Percentiles rank a stretch among this genome's conserved stretches.
Conservation (phyloP, 176 grass and related monocot species). For the Aegilops bicornis region DNA sequence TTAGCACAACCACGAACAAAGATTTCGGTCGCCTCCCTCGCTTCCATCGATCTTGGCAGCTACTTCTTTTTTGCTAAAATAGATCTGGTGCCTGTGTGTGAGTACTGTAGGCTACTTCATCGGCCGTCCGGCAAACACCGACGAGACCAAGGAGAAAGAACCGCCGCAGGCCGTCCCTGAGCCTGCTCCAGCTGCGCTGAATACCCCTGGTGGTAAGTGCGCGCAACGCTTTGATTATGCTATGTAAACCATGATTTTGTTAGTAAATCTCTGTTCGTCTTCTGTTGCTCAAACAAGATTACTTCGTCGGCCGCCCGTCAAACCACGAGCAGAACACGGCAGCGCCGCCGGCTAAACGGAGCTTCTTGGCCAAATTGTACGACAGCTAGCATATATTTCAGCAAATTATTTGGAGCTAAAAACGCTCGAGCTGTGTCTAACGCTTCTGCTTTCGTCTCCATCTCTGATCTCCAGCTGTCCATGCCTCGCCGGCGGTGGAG, state of each 20-base stretch:
- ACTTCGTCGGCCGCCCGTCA: constrained; percentile 21
- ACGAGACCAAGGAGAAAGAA: neutral
- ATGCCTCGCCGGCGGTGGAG: constrained; percentile 16
- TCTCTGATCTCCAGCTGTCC: constrained; percentile 13
- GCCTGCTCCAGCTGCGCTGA: neutral
- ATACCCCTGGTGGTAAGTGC: constrained; percentile 22
- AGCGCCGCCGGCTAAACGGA: neutral
- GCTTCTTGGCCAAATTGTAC: constrained; percentile 41
- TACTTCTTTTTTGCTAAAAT: neutral
- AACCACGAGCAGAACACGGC: neutral
- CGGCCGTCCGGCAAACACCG: constrained; percentile 7
- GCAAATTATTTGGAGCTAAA: neutral
- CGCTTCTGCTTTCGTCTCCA: neutral
- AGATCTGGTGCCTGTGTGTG: neutral
- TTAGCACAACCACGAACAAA: neutral
- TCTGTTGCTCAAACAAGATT: neutral
- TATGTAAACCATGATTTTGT: neutral
- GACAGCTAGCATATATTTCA: neutral
- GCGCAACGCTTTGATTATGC: neutral
- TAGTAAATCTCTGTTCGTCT: neutral
- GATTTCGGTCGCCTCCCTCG: neutral
- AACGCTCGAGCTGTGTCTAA: neutral
- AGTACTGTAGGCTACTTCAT: constrained; percentile 21
- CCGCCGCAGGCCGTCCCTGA: neutral
- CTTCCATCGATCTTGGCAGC: neutral